Evolutionary conservation across 2,329 filamentous ascomycete genomes (phyloP).

Genomic region (Fusarium illudens): DNA sequence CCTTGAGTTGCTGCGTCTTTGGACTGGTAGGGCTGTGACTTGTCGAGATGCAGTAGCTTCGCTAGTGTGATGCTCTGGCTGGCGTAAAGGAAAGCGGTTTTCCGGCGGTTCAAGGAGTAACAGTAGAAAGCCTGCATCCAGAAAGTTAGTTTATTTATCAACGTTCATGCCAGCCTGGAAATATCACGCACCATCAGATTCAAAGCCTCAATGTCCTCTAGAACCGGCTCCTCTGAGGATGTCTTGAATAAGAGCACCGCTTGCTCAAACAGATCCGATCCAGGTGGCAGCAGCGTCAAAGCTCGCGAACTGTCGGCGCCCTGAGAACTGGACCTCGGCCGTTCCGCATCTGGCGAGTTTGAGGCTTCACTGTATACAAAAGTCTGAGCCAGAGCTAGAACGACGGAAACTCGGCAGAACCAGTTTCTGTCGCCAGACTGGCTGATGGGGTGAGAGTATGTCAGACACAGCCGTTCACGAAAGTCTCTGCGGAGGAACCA

Average conservation of each 20-base stretch:
- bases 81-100: constrained; percentile 15
- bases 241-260: constrained; percentile 14
- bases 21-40: background rate
- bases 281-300: background rate
- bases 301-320: background rate
- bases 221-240: constrained; percentile 9
- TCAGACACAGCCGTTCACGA: background rate
- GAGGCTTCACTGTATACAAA: background rate
- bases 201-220: constrained; percentile 11
- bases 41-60: constrained; percentile 5
- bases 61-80: constrained; percentile 13
- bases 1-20: background rate
- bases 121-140: constrained; percentile 15
- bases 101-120: constrained; percentile 15
- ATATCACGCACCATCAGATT: constrained; percentile 10
- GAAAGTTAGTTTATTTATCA: background rate
- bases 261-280: constrained; percentile 12
- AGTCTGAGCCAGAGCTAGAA: constrained; percentile 13
- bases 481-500: constrained; percentile 18
- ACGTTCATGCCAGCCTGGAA: background rate
- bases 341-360: background rate
- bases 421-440: constrained; percentile 13
- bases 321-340: background rate
- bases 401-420: constrained; percentile 12
- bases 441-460: background rate